Evolutionary conservation across 768 basidiomycete species (phyloP).

Genomic region (Collybia mongolica): DNA sequence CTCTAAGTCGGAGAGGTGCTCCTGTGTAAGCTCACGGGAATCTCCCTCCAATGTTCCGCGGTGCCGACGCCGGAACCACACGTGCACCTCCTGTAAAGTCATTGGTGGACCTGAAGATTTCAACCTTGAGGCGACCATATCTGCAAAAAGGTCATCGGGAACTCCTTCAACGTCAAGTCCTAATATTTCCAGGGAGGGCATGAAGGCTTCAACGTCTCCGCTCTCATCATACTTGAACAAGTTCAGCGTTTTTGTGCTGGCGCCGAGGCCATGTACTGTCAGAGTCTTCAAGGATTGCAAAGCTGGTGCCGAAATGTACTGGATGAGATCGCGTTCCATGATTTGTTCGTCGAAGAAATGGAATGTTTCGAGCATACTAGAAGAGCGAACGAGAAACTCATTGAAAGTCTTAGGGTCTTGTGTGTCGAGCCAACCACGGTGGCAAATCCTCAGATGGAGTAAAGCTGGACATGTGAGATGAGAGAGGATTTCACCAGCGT

Average conservation of each 20-base stretch:
- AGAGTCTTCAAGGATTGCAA: not conserved
- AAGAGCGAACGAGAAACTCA: not conserved
- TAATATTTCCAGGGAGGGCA: not conserved
- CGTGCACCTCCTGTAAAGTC: no score
- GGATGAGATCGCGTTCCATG: slow-evolving; percentile 1
- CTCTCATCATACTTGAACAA: not conserved
- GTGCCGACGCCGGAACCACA: no score
- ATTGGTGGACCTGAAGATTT: no score
- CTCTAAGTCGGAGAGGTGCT: no score
- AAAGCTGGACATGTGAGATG: no score
- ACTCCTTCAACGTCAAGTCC: no score
- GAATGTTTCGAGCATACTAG: not conserved
- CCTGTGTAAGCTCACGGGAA: no score
- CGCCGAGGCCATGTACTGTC: not conserved
- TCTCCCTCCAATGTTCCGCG: no score
- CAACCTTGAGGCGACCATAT: not conserved
- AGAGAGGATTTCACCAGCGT: no score
- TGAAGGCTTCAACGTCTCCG: not conserved
- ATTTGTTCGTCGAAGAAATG: not conserved
- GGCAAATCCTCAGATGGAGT: no score
- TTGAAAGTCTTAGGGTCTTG: not conserved
- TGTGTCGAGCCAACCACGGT: no score
- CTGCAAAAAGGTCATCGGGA: not conserved
- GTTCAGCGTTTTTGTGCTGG: not conserved
- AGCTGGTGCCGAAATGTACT: not conserved